Base-by-base conservation (phyloP, 805 yeast genomes). In the Yamadazyma ubonensis region DNA sequence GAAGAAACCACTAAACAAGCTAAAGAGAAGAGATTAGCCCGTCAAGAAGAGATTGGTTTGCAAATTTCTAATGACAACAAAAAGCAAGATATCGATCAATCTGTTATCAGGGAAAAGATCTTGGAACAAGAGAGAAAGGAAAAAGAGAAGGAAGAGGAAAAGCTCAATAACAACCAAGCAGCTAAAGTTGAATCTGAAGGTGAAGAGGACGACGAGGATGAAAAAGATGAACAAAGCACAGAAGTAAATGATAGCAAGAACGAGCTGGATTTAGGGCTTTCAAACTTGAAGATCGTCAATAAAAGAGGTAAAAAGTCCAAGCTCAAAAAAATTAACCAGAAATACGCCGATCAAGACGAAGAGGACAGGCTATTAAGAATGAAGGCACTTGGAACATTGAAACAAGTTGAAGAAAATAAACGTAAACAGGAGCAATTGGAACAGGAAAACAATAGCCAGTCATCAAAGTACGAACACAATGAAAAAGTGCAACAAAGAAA, bases 331-430 rank as follows among this genome's bases (percentile, higher is more conserved):
- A 85, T 88, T 41, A 83, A 83, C 29, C 72, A 76, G 44, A 91
- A 90, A 55, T 91, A 91, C 54, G 87, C 81, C 3, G 89, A 84
- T 44, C 98, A 91, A 62, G 98, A 91, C 57, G 96, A 87, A 38
- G 93, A 86, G 41, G 98, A 91, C 52, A 75, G 89, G 41, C 53
- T 63, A 33, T 52, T 83, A 41, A 73, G 95, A 48, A 79, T 91
- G 85, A 79, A 83, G 43, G 86, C 84, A 2, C 64, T 91, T 29
- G 98, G 98, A 3, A 86, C 96, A 0, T 67, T 86, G 54, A 88
- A 87, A 49, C 80, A 77, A 46, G 64, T 63, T 3, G 39, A 43
- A 16, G 43, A 64, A 33, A 52, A 62, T 32, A 38, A 38, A 23
- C 61, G 61, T 29, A 46, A 63, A 12, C 55, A 58, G 39, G 56